Base-by-base conservation (phyloP, 768 basidiomycete species). In the Kwoniella newhampshirensis region DNA sequence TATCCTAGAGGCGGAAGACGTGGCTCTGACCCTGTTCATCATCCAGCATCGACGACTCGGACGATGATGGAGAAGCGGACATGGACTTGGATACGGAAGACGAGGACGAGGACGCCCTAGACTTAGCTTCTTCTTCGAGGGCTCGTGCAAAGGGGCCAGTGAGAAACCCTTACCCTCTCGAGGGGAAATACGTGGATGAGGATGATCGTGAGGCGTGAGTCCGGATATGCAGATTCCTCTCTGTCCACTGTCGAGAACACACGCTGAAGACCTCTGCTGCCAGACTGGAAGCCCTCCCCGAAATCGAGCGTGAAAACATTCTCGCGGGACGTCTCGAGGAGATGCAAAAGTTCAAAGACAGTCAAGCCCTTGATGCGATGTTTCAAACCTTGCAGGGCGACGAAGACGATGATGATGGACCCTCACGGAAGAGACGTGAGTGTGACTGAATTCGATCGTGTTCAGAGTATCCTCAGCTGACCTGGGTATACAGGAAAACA, bases 111-210 rank as follows among this genome's bases (percentile, higher is more conserved):
- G 49, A 59, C 30, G 56, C 27, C 25, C 39, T 49, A 12, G 32
- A 35, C 25, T 30, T 41, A 32, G 42, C 47, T 4, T 50, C 55
- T n/a, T 40, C 40, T 7, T 57, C 55, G 9, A 30, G 23, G 40
- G 20, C 41, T 13, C 11, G 21, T 20, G n/a, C 17, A 3, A 54
- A 42, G 27, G 52, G 32, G n/a, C 21, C 46, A 9, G 83, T 82
- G 53, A 81, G 80, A 4, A 86, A 89, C 63, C 86, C 85, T 3
- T 98, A 90, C 73, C 93, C 91, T 0, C 78, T 96, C 12, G 94
- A 98, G 67, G 91, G 90, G 47, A 89, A 90, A 76, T 98, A 89
- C 71, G 82, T 82, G 57, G 86, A 96, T 69, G 90, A 91, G 66
- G 81, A 80, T 12, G 94, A 97, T 76, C 83, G 87, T 68, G 82